Evolutionary conservation across 2,329 filamentous ascomycete species (phyloP).

Genomic region (Colletotrichum higginsianum): DNA sequence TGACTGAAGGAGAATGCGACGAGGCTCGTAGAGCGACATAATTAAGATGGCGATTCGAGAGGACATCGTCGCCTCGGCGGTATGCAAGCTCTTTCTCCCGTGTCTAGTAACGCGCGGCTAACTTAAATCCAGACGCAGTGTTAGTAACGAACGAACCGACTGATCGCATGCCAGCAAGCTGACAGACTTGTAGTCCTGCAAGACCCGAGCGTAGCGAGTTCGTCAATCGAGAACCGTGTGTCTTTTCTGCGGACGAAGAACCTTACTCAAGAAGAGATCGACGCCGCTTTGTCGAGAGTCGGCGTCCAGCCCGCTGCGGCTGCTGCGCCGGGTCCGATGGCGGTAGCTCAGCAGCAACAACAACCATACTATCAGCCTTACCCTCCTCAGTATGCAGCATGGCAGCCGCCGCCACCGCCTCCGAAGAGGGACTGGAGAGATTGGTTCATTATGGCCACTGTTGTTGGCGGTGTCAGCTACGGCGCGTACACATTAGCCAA

Average conservation of each 20-base stretch:
- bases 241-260: constrained; percentile 98
- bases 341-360: constrained; percentile 58
- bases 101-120: constrained; percentile 13
- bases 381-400: constrained; percentile 66
- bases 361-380: constrained; percentile 63
- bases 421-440: constrained; percentile 96
- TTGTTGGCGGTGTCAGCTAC: constrained; percentile 90
- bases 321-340: constrained; percentile 57
- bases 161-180: not conserved
- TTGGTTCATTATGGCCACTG: constrained; percentile 99
- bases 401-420: constrained; percentile 71
- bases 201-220: constrained; percentile 90
- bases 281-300: constrained; percentile 83
- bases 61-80: constrained; percentile 89
- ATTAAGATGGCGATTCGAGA: constrained; percentile 86
- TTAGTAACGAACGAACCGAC: constrained; percentile 48
- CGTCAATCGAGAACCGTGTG: constrained; percentile 92
- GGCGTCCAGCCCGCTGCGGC: constrained; percentile 68
- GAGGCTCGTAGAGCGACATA: constrained; percentile 22
- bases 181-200: constrained; percentile 79
- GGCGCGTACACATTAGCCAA: constrained; percentile 91
- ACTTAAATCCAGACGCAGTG: constrained; percentile 57
- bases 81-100: constrained; percentile 58
- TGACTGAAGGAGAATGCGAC: constrained; percentile 23
- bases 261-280: constrained; percentile 95